Base-by-base conservation (phyloP, 768 basidiomycete genomes). In the Boletus huronensis region DNA sequence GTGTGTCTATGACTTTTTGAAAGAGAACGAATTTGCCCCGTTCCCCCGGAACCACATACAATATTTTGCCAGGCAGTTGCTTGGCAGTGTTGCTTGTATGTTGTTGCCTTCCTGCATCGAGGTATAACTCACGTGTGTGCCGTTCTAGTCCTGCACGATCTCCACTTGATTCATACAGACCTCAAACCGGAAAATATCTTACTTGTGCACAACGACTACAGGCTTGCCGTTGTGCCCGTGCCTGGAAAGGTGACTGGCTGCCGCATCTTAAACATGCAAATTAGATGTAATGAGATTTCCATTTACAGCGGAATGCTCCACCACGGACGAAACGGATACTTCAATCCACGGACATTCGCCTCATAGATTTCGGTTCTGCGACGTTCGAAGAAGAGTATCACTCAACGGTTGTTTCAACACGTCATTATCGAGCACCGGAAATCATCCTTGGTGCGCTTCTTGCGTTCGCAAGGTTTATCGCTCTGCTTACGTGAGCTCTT, bases 131-230 rank as follows among this genome's bases (percentile, higher is more conserved):
- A 55, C 34, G 2, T 41, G 36, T 60, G 35, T 51, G 45, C 54
- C 52, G 13, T 55, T 31, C 53, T 42, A 98, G 96, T 97, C 75
- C 75, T 97, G 35, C 97, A 99, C 66, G 84, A 90, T 58, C 79
- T 94, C 44, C 85, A 87, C 64, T 79, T 98, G 57, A 88, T 98
- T 58, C 97, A 99, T 72, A 99, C 97, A 35, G 97, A 99, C 77
- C 82, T 99, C 50, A 99, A 99, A 73, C 97, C 97, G 31, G 97
- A 99, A 77, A 98, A 98, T 70, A 98, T 99, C 50, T 79, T 99
- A 25, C 83, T 99, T 48, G 94, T 96, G 19, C 82, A 86, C 69
- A 95, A 91, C 64, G 84, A 88, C 57, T 88, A 82, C 73, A 81
- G 79, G 63, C 75, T 79, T 29, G 75, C 82, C 14, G 76, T 81